Percentiles rank a stretch among this genome's conserved stretches.
Evolutionary conservation across 2,329 filamentous ascomycete genomes (phyloP).

Genomic region (Plectosphaerella plurivora): DNA sequence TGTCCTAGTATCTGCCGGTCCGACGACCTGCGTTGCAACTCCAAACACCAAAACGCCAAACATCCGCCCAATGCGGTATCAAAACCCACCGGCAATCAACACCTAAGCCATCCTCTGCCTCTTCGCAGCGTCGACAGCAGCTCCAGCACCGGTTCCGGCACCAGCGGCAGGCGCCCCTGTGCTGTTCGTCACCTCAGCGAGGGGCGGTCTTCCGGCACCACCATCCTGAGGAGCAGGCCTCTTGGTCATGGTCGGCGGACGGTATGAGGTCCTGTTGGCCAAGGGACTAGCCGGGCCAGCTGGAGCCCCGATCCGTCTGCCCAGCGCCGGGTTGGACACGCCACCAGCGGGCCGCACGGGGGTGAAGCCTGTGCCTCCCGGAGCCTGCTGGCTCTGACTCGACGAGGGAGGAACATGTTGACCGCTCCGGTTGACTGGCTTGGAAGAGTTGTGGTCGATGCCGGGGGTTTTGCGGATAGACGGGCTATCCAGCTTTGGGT

Average conservation of each 20-base stretch:
- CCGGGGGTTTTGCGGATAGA: slow-evolving; percentile 87
- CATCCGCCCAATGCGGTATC: neutral
- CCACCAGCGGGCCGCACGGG: slow-evolving; percentile 8
- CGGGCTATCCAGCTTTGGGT: slow-evolving; percentile 72
- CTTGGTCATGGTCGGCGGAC: slow-evolving; percentile 53
- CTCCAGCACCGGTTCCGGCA: slow-evolving; percentile 14
- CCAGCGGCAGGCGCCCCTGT: slow-evolving; percentile 12
- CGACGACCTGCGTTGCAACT: too few species aligned
- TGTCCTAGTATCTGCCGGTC: too few species aligned
- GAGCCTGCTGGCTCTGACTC: slow-evolving; percentile 13
- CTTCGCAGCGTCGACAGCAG: slow-evolving; percentile 39
- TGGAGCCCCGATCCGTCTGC: slow-evolving; percentile 57
- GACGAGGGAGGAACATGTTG: slow-evolving; percentile 44
- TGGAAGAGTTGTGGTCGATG: slow-evolving; percentile 74
- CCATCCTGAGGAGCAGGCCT: slow-evolving; percentile 30
- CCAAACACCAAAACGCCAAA: neutral
- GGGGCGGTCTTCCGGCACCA: slow-evolving; percentile 31
- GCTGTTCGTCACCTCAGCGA: slow-evolving; percentile 49
- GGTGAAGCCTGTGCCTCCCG: slow-evolving; percentile 11
- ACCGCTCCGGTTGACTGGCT: slow-evolving; percentile 59
- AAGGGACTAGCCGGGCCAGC: slow-evolving; percentile 50
- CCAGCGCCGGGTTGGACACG: slow-evolving; percentile 48
- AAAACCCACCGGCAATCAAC: neutral
- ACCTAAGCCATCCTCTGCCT: slow-evolving; percentile 40
- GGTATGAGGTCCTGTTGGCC: slow-evolving; percentile 54